These are phyloP conservation scores for Hygrophoropsis aurantiaca DNA, from an alignment of 768 basidiomycete genomes.

Conservation along the genomic window DNA sequence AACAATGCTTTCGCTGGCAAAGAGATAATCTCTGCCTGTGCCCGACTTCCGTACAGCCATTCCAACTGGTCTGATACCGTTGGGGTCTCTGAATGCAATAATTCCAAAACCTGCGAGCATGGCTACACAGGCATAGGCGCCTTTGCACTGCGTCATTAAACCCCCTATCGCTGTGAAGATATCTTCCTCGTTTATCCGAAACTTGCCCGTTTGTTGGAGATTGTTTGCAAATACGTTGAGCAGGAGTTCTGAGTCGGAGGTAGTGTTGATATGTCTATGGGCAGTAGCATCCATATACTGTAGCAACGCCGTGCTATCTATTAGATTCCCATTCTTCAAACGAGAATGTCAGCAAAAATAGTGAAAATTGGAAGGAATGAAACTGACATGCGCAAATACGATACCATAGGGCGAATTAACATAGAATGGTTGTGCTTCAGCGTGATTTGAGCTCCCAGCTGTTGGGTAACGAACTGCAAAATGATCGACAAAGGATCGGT, in stretches of 20 bases:
- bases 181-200: slow-evolving; percentile 99
- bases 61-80: slow-evolving; percentile 93
- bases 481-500: slow-evolving; percentile 10
- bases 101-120: slow-evolving; percentile 99
- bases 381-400: slow-evolving; percentile 90
- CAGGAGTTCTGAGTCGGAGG: slow-evolving; percentile 95
- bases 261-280: slow-evolving; percentile 98
- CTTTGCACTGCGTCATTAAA: slow-evolving; percentile 84
- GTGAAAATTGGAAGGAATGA: neutral
- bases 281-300: slow-evolving; percentile 95
- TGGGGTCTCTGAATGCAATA: slow-evolving; percentile 97
- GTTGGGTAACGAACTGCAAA: slow-evolving; percentile 91
- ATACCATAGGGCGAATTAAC: slow-evolving; percentile 99
- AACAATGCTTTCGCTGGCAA: slow-evolving; percentile 94
- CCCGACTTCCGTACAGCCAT: slow-evolving; percentile 67
- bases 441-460: slow-evolving; percentile 93
- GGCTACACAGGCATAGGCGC: slow-evolving; percentile 96
- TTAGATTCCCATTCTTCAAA: slow-evolving; percentile 92
- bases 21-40: slow-evolving; percentile 78
- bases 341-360: neutral
- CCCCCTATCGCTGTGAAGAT: slow-evolving; percentile 93
- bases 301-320: slow-evolving; percentile 85
- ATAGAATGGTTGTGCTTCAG: slow-evolving; percentile 99
- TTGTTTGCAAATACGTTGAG: slow-evolving; percentile 98
- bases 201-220: slow-evolving; percentile 96